Conservation (phyloP, 257 asterid species). For the Solanum tacnaense region DNA sequence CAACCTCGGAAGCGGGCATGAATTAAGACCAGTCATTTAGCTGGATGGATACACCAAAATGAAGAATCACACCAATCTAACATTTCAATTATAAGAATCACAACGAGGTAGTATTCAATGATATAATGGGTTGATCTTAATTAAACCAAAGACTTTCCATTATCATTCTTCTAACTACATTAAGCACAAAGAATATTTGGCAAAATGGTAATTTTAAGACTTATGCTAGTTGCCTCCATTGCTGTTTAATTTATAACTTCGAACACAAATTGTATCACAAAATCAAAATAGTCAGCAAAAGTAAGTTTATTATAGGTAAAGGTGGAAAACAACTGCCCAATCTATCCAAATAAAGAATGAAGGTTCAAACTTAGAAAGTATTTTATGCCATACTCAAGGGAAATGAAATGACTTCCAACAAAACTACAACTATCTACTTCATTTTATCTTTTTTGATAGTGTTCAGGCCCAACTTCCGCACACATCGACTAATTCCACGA, state of each 20-base stretch:
- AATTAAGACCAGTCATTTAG: background rate
- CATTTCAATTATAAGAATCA: background rate
- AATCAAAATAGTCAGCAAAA: background rate
- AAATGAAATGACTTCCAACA: background rate
- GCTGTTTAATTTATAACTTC: background rate
- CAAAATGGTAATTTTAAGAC: background rate
- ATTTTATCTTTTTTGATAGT: background rate
- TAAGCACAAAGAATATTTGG: background rate
- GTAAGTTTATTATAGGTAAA: background rate
- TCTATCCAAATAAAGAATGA: background rate
- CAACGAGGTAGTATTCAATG: background rate
- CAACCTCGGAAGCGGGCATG: background rate
- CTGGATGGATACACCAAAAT: background rate
- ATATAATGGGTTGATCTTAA: background rate
- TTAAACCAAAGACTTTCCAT: background rate
- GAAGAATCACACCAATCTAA: background rate
- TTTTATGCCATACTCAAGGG: background rate
- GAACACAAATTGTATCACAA: background rate
- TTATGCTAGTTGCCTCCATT: background rate
- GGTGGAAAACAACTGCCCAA: background rate
- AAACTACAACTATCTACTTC: background rate
- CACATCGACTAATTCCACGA: background rate
- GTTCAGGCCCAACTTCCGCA: background rate
- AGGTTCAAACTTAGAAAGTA: background rate
- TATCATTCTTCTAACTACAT: background rate